A percentile compares a stretch with the other conserved stretches of the same genome.
These are phyloP conservation scores for Phytopythium delawarense DNA, from an alignment of 352 stramenopile genomes.

Conservation along the genomic window DNA sequence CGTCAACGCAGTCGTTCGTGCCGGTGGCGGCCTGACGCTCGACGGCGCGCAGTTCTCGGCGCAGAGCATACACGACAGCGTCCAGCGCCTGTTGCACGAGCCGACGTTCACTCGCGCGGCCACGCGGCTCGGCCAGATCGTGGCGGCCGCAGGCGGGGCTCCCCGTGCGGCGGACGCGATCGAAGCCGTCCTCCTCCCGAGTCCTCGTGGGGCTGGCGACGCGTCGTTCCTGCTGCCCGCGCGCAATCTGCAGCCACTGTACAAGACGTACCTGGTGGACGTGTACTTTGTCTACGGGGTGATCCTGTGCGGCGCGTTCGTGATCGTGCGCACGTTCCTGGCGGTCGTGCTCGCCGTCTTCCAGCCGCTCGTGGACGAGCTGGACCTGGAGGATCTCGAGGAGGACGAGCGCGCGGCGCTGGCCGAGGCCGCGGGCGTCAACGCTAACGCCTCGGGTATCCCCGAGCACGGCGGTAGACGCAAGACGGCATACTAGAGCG, in stretches of 20 bases:
- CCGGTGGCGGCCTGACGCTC: constrained; percentile 43
- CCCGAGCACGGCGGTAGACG: not conserved
- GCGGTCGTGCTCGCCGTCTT: constrained; percentile 64
- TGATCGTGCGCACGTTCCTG: constrained; percentile 79
- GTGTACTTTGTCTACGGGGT: constrained; percentile 82
- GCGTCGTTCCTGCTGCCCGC: constrained; percentile 42
- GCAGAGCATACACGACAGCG: constrained; percentile 21
- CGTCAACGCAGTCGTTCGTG: constrained; percentile 53
- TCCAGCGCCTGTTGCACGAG: constrained; percentile 38
- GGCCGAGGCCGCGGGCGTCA: not conserved
- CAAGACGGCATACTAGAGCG: constrained; percentile 1
- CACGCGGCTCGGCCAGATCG: constrained; percentile 44
- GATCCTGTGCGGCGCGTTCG: constrained; percentile 78
- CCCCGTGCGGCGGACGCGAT: constrained; percentile 52
- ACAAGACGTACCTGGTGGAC: constrained; percentile 84
- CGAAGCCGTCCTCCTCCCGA: constrained; percentile 25
- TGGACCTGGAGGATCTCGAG: constrained; percentile 7
- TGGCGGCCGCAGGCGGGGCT: constrained; percentile 53
- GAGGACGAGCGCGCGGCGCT: constrained; percentile 6
- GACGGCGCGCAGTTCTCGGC: constrained; percentile 32
- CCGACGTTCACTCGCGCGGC: constrained; percentile 33
- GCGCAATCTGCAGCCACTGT: constrained; percentile 59
- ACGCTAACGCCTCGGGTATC: not conserved
- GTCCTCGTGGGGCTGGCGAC: constrained; percentile 34
- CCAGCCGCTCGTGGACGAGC: constrained; percentile 26